phyloP scores from a whole-genome alignment of 345 rosid species.

The Toxicodendron radicans region DNA sequence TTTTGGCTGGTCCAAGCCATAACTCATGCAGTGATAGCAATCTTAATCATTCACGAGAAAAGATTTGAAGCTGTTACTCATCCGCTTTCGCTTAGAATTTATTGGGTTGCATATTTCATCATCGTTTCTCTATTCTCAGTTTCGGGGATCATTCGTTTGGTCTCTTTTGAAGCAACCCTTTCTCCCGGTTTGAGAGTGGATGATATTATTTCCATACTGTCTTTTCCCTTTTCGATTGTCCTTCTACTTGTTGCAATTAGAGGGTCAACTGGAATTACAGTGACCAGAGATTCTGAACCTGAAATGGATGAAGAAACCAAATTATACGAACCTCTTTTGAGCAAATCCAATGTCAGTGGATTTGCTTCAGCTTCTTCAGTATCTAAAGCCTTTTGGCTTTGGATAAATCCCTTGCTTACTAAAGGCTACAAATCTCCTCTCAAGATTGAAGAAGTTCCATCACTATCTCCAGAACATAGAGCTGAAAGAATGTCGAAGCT shows the following conservation, averaged over 20 bases:
- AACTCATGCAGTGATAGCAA: constrained; percentile 58
- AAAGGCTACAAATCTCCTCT: constrained; percentile 84
- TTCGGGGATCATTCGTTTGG: constrained; percentile 56
- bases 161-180: constrained; percentile 24
- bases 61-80: constrained; percentile 59
- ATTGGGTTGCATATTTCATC: constrained; percentile 54
- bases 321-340: constrained; percentile 37
- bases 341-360: constrained; percentile 46
- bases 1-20: constrained; percentile 81
- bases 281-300: constrained; percentile 30
- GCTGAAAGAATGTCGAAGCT: constrained; percentile 73
- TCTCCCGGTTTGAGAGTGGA: constrained; percentile 42
- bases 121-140: constrained; percentile 45
- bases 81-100: constrained; percentile 64
- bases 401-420: constrained; percentile 84
- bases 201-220: constrained; percentile 53
- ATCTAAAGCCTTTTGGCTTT: constrained; percentile 78
- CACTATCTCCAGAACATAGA: constrained; percentile 72
- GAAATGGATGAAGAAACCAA: constrained; percentile 31
- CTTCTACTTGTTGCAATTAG: constrained; percentile 52
- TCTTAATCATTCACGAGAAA: constrained; percentile 68
- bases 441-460: constrained; percentile 65
- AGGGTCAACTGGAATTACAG: constrained; percentile 69
- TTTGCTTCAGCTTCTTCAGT: constrained; percentile 71
- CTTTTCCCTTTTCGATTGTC: constrained; percentile 55